Evolutionary conservation across 129 eudicot genomes (phyloP).

Genomic region (Artemisia argyi): DNA sequence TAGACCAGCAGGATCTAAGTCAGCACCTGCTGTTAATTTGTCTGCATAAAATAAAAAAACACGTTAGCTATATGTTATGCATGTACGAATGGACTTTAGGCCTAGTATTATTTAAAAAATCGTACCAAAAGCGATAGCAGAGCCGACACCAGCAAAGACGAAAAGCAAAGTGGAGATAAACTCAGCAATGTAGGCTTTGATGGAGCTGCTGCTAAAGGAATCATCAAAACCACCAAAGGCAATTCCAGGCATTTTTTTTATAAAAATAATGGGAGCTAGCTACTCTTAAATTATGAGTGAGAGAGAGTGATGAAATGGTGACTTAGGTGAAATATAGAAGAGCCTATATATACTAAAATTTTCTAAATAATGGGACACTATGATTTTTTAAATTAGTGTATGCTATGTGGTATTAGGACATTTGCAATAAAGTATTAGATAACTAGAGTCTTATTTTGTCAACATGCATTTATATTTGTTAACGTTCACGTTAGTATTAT

Average conservation of each 20-base stretch:
- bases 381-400: too few species aligned
- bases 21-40: constrained; percentile 73
- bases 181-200: constrained; percentile 82
- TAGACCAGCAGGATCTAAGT: constrained; percentile 76
- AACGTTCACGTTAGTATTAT: too few species aligned
- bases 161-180: constrained; percentile 95
- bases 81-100: too few species aligned
- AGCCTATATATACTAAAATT: constrained; percentile 38
- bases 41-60: constrained; percentile 28
- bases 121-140: constrained; percentile 83
- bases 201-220: constrained; percentile 53
- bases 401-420: too few species aligned
- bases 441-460: too few species aligned
- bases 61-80: too few species aligned
- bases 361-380: background rate
- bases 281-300: background rate
- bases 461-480: too few species aligned
- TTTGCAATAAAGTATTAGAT: too few species aligned
- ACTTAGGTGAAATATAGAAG: background rate
- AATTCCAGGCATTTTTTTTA: constrained; percentile 58
- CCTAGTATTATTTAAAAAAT: background rate
- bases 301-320: background rate
- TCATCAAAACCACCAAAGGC: constrained; percentile 75
- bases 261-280: too few species aligned
- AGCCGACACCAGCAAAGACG: constrained; percentile 96